Base-by-base conservation (phyloP, 2,329 filamentous ascomycete species). In the Hirsutella minnesotensis region DNA sequence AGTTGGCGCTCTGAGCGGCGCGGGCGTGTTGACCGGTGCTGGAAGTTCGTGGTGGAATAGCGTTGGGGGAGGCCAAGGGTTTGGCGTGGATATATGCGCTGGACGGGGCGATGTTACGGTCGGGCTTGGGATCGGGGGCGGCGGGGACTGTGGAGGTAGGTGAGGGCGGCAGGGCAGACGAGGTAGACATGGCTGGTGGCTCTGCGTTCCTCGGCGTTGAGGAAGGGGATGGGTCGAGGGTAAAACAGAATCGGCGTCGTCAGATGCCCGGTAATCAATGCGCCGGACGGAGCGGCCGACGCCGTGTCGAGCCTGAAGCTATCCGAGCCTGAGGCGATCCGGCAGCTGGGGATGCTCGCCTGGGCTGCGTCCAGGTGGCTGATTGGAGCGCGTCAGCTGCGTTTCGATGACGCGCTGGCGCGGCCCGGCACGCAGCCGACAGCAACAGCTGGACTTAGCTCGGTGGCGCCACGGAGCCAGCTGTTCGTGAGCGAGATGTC, bases 31-130 rank as follows among this genome's bases (percentile, higher is more conserved):
- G 40, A 30, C 56, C 55, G 22, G 51, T 51, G 44, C 75, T 78
- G 44, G 83, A 87, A 38, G 80, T 86, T 48, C 84, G 75, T 3
- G 81, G 79, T 18, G 85, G 83, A 43, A 88, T 86, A 31, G 72
- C 70, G 59, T 77, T 79, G 42, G 81, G 79, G 9, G 61, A 60
- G 34, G 57, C 44, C 38, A 60, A 52, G 72, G 53, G 54, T 41
- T 45, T 56, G 9, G 15, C 33, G 33, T 16, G 33, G 33, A 15
- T 44, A 22, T 29, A 15, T 40, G 16, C 16, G 38, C 18, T 12
- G 9, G 36, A 13, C n/a, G 45, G 35, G 4, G 40, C 19, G 5
- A 41, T 27, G 33, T 41, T 18, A 9, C 39, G 27, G 15, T 24
- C 21, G 22, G n/a, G 8, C 13, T 20, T 9, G 16, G 35, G 10